Conservation (phyloP, 768 basidiomycete species). For the Dioszegia crocea region DNA sequence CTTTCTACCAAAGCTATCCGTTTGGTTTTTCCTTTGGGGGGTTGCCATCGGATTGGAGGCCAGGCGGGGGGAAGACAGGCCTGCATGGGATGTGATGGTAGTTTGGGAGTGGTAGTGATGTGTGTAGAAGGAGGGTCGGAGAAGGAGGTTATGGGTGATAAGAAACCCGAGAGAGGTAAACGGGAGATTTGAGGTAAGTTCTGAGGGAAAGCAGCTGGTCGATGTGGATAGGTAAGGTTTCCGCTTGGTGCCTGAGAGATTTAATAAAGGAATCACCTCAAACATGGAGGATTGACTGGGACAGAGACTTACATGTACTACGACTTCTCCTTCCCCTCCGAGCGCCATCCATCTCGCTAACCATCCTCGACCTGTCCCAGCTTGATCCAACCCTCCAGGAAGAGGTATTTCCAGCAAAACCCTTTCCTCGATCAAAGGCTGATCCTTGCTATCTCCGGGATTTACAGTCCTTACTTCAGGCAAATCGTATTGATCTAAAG, state of each 20-base stretch:
- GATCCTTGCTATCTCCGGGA: too few species aligned
- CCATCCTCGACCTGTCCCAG: conserved; percentile 9
- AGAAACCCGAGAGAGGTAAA: conserved; percentile 30
- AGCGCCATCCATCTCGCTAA: conserved; percentile 28
- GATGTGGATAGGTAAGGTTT: conserved; percentile 44
- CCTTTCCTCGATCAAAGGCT: neutral
- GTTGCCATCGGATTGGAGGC: conserved; percentile 14
- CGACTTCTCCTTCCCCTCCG: conserved; percentile 38
- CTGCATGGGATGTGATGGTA: neutral
- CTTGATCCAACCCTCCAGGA: neutral
- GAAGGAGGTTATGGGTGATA: conserved; percentile 19
- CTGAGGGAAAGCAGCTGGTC: conserved; percentile 44
- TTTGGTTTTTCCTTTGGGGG: neutral
- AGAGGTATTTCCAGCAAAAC: neutral
- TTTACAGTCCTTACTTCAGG: too few species aligned
- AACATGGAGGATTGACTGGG: neutral
- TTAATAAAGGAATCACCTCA: too few species aligned
- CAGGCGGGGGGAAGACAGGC: conserved; percentile 28
- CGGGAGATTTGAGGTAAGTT: conserved; percentile 10
- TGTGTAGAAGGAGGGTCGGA: neutral
- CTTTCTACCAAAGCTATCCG: conserved; percentile 86
- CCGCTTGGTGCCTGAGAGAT: neutral
- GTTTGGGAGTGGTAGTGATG: neutral
- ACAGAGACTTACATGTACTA: conserved; percentile 29
- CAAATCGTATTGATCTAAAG: too few species aligned